phyloP scores from a whole-genome alignment of 805 yeast genomes.

The Lipomyces sp. region DNA sequence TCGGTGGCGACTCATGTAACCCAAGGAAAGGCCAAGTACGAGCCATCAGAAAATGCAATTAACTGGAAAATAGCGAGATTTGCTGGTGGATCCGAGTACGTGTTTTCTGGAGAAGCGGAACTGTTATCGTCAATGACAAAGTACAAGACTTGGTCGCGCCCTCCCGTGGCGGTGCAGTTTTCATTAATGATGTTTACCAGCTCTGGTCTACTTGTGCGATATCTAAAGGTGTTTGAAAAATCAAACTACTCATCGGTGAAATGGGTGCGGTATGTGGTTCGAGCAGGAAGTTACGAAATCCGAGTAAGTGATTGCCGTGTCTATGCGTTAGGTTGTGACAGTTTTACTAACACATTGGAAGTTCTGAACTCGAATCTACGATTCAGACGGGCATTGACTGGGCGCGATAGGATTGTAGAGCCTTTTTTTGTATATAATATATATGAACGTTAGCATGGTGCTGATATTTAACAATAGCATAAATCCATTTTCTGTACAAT shows the following conservation, averaged over 20 bases:
- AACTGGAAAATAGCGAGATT: slow-evolving; percentile 74
- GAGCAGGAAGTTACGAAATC: slow-evolving; percentile 80
- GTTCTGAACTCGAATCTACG: neutral
- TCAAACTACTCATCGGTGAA: slow-evolving; percentile 72
- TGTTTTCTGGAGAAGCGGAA: slow-evolving; percentile 61
- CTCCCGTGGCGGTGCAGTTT: slow-evolving; percentile 76
- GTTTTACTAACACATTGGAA: slow-evolving; percentile 6
- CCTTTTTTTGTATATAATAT: neutral
- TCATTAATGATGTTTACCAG: slow-evolving; percentile 73
- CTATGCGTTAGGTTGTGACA: slow-evolving; percentile 37
- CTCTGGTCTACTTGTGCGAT: slow-evolving; percentile 76
- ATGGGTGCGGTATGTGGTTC: slow-evolving; percentile 82
- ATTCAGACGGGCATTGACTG: neutral
- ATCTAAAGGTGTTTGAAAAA: slow-evolving; percentile 66
- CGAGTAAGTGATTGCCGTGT: slow-evolving; percentile 49
- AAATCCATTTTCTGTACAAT: neutral
- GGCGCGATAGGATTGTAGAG: neutral
- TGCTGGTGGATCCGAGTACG: slow-evolving; percentile 67
- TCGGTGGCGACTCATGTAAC: slow-evolving; percentile 53
- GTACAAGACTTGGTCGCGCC: slow-evolving; percentile 61
- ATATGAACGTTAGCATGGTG: neutral
- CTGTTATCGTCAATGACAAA: slow-evolving; percentile 44
- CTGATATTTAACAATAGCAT: neutral
- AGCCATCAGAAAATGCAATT: slow-evolving; percentile 66
- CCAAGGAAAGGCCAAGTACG: slow-evolving; percentile 70